These are phyloP conservation scores for Scedosporium apiospermum DNA, from an alignment of 2,329 filamentous ascomycete genomes.

Conservation along the genomic window DNA sequence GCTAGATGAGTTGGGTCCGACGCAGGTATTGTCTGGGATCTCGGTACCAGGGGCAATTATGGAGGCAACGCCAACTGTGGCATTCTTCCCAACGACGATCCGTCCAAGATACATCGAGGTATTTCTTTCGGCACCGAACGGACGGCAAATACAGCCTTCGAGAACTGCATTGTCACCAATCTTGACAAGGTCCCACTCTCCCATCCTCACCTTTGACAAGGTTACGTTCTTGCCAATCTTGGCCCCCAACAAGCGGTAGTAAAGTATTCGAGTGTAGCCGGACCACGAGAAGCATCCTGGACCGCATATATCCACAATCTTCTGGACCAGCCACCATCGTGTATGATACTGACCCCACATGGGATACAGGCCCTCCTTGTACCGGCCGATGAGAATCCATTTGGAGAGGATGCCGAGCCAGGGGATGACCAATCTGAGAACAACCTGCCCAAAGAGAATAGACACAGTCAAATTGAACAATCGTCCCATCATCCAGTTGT, in stretches of 20 bases:
- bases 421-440: conserved; percentile 30
- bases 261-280: conserved; percentile 29
- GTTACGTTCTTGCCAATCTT: conserved; percentile 41
- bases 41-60: conserved; percentile 40
- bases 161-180: conserved; percentile 40
- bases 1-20: conserved; percentile 47
- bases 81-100: conserved; percentile 38
- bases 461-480: conserved; percentile 37
- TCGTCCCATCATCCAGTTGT: conserved; percentile 29
- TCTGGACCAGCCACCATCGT: conserved; percentile 49
- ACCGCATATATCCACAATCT: conserved; percentile 38
- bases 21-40: conserved; percentile 38
- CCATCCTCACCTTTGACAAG: conserved; percentile 32
- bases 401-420: conserved; percentile 39
- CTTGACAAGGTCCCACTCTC: conserved; percentile 49
- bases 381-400: conserved; percentile 44
- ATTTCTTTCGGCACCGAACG: conserved; percentile 46
- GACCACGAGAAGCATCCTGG: conserved; percentile 33
- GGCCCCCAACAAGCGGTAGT: conserved; percentile 42
- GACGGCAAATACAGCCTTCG: conserved; percentile 36
- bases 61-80: conserved; percentile 36
- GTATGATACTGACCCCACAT: conserved; percentile 53
- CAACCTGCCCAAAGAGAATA: conserved; percentile 30
- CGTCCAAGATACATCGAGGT: conserved; percentile 46
- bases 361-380: conserved; percentile 42